Evolutionary conservation across 108 stramenopile species (phyloP), one percentile per base, ranked within the genome.

Genomic region (Phaeodactylum tricornutum): DNA sequence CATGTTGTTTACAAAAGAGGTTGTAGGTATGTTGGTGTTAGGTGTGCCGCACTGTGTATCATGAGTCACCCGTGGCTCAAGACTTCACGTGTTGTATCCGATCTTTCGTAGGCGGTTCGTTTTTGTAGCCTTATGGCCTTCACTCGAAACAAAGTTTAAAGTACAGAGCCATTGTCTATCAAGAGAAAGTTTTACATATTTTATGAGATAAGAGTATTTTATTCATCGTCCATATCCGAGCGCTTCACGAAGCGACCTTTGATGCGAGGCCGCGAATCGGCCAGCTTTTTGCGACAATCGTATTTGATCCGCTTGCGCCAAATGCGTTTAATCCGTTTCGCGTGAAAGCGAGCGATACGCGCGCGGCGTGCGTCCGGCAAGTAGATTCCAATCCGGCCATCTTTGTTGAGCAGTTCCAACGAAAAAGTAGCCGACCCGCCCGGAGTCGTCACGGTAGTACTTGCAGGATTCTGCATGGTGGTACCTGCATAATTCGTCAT

Each of bases 261-360:
- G 53, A 98, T 90, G n/a, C 97, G 79, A 17, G 98, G 98, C 19
- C 98, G 77, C 33, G 81, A 86, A 48, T 98, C 98, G 6, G 98
- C 98, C 15, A 98, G 64, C 62, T 96, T 95, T 68, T 98, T 98
- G 25, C 98, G 75, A 57, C 98, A 98, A 66, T 95, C 95, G 66
- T 98, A 98, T 61, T 98, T 98, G 69, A 98, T 96, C 30, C 90
- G 79, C 66, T 98, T 98, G 42, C 96, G 69, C 97, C 97, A 98
- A 46, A 97, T 90, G 23, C 97, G 81, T 55, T 74, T 83, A 54
- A 80, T 85, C 28, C 96, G 81, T 65, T 95, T 96, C 32, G 88
- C 81, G 55, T 95, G 96, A 51, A 98, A 98, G 39, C 90, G 82
- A 28, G 92, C 94, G 55, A 98, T 95, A 25, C 94, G 83, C 1